phyloP scores from a whole-genome alignment of 768 basidiomycete genomes.

The Lentinula aciculospora region DNA sequence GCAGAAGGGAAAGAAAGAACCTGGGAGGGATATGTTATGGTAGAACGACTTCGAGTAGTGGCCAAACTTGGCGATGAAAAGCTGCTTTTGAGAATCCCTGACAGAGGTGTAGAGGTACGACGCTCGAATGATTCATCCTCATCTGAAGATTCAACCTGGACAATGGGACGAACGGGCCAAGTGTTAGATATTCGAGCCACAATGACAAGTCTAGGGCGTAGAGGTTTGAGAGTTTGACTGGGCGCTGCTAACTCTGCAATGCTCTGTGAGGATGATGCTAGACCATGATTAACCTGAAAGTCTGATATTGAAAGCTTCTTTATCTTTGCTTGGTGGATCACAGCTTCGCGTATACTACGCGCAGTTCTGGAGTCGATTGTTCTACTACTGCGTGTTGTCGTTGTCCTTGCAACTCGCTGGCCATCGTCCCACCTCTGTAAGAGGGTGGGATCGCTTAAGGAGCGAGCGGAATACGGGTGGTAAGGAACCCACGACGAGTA shows the following conservation, averaged over 20 bases:
- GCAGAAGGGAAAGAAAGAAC: constrained; percentile 8
- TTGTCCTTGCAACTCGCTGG: constrained; percentile 6
- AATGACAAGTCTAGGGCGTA: not conserved
- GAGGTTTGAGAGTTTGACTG: not conserved
- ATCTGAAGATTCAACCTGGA: too few species aligned
- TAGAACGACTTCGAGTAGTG: not conserved
- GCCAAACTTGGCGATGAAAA: not conserved
- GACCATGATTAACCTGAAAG: not conserved
- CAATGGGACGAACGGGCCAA: not conserved
- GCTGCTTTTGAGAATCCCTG: not conserved
- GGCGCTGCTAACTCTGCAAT: not conserved
- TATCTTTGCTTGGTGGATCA: constrained; percentile 16
- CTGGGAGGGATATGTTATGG: not conserved
- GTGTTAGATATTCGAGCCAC: not conserved
- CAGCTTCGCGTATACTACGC: constrained; percentile 16
- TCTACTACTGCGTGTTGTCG: constrained; percentile 15
- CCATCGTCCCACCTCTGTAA: constrained; percentile 6
- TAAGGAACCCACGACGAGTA: not conserved
- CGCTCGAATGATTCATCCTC: not conserved
- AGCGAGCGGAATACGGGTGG: constrained; percentile 15
- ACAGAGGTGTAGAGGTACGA: not conserved
- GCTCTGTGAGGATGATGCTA: not conserved
- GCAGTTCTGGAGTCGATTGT: constrained; percentile 16
- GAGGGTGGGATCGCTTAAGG: constrained; percentile 9
- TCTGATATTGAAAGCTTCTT: constrained; percentile 1